Base-by-base conservation (phyloP, 2,329 filamentous ascomycete species). In the Diaporthe sp. region DNA sequence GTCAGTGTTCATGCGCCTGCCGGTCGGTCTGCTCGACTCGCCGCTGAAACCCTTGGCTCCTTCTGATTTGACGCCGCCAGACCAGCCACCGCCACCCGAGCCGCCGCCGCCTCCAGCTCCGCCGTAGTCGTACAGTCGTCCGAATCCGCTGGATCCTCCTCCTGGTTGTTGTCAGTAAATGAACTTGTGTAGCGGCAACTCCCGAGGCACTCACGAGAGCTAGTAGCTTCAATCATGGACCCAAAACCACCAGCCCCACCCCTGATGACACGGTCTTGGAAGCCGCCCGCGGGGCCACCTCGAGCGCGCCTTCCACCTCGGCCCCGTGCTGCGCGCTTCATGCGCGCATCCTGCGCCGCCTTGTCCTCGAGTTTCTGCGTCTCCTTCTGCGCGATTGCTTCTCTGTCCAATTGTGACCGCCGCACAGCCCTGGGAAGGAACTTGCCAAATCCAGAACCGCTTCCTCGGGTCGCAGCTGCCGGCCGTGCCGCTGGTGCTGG, bases 371-470 rank as follows among this genome's bases (percentile, higher is more conserved):
- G 78, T 66, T 82, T 80, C 60, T 76, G 79, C 42, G 77, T 75
- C 77, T 79, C 85, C 79, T 81, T 83, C 78, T 80, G 83, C 74
- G 78, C 85, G 50, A 80, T 80, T 74, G 79, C 83, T 71, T 78
- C 82, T 75, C 79, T 83, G 79, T 81, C 85, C 60, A 79, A 81
- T 67, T 83, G 80, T 35, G 79, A 79, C 19, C 82, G 77, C 30
- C 82, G 80, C 25, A 83, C 78, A 2, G 76, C 81, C 72, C 82
- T 83, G 9, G 83, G 83, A 47, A 80, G 81, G 70, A 84, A 80
- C 22, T 69, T 68, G 54, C 75, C 77, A 40, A 74, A 77, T 7
- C 69, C 71, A 0, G 77, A 50, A 6, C 71, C 42, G 28, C 52
- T 50, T 38, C 60, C 72, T 28, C 67, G 61, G 6, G 73, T 38